Evolutionary conservation across 2,329 filamentous ascomycete genomes (phyloP).

Genomic region (Exserohilum rostratum): DNA sequence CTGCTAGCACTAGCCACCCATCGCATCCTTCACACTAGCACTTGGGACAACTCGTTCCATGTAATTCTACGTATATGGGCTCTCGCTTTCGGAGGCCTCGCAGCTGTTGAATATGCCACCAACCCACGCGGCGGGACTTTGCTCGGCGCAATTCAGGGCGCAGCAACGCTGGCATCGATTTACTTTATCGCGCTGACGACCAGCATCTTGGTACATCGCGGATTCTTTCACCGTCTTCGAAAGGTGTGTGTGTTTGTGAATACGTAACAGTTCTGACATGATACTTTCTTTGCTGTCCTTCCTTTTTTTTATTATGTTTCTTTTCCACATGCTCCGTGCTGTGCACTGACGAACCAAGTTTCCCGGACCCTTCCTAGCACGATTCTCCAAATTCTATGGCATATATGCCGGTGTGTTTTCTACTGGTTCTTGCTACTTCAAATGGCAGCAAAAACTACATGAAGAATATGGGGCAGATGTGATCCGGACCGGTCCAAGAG

Average conservation of each 20-base stretch:
- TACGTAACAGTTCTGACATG: no score
- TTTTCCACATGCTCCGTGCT: neutral
- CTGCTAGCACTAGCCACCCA: conserved; percentile 33
- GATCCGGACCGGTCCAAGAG: conserved; percentile 43
- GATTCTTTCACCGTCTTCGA: conserved; percentile 50
- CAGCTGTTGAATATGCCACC: conserved; percentile 23
- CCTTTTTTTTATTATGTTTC: neutral
- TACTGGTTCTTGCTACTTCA: conserved; percentile 32
- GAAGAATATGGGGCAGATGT: conserved; percentile 40
- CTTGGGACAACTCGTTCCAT: conserved; percentile 33
- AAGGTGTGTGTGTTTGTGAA: conserved; percentile 22
- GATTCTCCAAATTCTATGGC: conserved; percentile 49
- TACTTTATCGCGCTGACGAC: conserved; percentile 31
- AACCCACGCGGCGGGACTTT: conserved; percentile 17
- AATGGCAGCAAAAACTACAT: conserved; percentile 30
- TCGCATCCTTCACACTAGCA: conserved; percentile 26
- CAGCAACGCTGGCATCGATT: conserved; percentile 17
- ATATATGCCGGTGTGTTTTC: conserved; percentile 29
- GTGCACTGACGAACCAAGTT: conserved; percentile 27
- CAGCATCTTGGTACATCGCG: conserved; percentile 50
- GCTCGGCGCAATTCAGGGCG: conserved; percentile 11
- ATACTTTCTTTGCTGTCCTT: neutral
- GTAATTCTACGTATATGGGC: conserved; percentile 21
- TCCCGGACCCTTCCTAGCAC: conserved; percentile 47
- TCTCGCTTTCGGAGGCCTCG: conserved; percentile 23